Evolutionary conservation across 345 rosid genomes (phyloP).

Genomic region (Salix purpurea): DNA sequence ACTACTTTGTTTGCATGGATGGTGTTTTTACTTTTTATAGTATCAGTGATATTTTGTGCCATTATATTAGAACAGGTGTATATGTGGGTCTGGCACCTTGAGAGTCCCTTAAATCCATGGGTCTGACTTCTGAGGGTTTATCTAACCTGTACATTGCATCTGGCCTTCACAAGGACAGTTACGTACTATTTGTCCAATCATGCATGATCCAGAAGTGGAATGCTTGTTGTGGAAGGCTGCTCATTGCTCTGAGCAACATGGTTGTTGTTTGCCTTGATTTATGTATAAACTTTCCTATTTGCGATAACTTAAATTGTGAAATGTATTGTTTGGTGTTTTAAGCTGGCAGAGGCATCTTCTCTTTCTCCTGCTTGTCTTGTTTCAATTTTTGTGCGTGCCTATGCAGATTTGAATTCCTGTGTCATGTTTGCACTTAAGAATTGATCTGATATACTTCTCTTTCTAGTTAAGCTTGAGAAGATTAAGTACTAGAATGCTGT

Average conservation of each 20-base stretch:
- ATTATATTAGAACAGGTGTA: neutral
- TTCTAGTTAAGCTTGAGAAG: constrained; percentile 5
- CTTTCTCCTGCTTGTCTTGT: neutral
- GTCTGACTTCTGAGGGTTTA: too few species aligned
- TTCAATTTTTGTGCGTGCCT: neutral
- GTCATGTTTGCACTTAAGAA: neutral
- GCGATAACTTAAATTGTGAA: neutral
- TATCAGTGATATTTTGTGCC: neutral
- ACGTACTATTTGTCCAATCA: too few species aligned
- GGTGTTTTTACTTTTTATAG: neutral
- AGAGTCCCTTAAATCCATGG: neutral
- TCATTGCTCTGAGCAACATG: too few species aligned
- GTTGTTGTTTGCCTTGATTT: neutral
- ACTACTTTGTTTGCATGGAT: too few species aligned
- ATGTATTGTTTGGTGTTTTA: neutral
- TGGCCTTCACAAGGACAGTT: too few species aligned
- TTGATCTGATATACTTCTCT: neutral
- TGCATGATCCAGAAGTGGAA: too few species aligned
- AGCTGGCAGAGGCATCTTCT: neutral
- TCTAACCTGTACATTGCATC: too few species aligned
- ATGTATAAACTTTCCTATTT: neutral
- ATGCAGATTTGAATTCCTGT: neutral
- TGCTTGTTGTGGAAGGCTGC: too few species aligned
- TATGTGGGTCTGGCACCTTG: neutral
- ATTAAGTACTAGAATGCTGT: constrained; percentile 1